Evolutionary conservation across 75 land plant species (phyloP).

Genomic region (Picea sitchensis): DNA sequence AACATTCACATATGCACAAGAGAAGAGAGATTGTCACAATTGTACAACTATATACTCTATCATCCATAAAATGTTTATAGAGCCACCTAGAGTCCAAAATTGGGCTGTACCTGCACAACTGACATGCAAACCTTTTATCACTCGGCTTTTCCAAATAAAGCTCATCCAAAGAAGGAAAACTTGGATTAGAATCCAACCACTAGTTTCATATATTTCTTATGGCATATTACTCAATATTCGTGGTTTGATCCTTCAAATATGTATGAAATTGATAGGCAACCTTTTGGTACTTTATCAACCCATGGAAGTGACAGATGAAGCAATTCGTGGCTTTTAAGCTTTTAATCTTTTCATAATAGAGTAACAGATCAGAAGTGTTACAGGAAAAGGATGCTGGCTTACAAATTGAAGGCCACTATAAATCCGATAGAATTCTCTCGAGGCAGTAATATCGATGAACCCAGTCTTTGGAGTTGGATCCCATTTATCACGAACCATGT

Average conservation of each 20-base stretch:
- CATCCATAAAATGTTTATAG: too few relatives aligned
- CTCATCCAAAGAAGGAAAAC: too few relatives aligned
- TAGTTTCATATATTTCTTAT: not conserved
- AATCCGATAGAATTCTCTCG: constrained; percentile 95
- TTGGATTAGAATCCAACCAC: not conserved
- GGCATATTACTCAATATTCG: not conserved
- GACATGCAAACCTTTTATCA: too few relatives aligned
- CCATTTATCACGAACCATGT: constrained; percentile 76
- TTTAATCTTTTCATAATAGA: not conserved
- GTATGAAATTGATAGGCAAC: not conserved
- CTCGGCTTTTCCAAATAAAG: too few relatives aligned
- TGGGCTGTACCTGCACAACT: too few relatives aligned
- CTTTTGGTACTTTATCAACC: too few relatives aligned
- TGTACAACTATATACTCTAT: not conserved
- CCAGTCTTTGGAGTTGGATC: constrained; percentile 89
- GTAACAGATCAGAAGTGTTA: not conserved
- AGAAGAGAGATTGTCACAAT: not conserved
- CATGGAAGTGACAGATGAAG: not conserved
- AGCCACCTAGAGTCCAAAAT: too few relatives aligned
- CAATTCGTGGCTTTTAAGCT: not conserved
- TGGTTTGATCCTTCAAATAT: not conserved
- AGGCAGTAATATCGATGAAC: constrained; percentile 91
- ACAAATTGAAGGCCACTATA: constrained; percentile 97
- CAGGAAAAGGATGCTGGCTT: constrained; percentile 21
- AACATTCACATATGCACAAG: not conserved